These are phyloP conservation scores for Posidonia australis DNA, from an alignment of 106 monocot species.

Conservation along the genomic window DNA sequence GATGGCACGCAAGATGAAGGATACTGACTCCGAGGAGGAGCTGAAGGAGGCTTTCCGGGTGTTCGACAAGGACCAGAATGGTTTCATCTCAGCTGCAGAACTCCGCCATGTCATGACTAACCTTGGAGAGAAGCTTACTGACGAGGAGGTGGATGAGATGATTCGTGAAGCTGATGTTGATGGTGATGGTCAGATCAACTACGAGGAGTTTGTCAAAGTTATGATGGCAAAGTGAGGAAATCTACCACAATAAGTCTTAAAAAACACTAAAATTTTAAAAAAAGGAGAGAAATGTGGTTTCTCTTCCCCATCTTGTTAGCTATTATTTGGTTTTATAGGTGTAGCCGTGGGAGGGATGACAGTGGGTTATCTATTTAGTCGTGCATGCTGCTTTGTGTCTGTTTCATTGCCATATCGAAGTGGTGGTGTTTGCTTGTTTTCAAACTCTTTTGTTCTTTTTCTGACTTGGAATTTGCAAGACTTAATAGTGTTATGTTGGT, in stretches of 20 bases:
- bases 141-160: conserved; percentile 21
- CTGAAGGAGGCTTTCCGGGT: conserved; percentile 18
- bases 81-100: conserved; percentile 19
- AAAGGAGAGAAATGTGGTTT: background rate
- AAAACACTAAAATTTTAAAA: background rate
- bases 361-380: no score
- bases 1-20: conserved; percentile 20
- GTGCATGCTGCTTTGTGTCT: no score
- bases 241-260: background rate
- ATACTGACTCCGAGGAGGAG: conserved; percentile 15
- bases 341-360: background rate
- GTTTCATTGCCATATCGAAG: no score
- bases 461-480: no score
- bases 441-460: no score
- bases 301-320: background rate
- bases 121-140: conserved; percentile 8
- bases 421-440: no score
- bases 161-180: conserved; percentile 18
- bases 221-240: conserved; percentile 16
- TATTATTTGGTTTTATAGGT: background rate
- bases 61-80: conserved; percentile 23
- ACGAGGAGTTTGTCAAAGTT: conserved; percentile 18
- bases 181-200: conserved; percentile 18
- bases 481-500: no score
- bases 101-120: background rate